These are phyloP conservation scores for Termitomyces sp. DNA, from an alignment of 768 basidiomycete species.

Conservation along the genomic window DNA sequence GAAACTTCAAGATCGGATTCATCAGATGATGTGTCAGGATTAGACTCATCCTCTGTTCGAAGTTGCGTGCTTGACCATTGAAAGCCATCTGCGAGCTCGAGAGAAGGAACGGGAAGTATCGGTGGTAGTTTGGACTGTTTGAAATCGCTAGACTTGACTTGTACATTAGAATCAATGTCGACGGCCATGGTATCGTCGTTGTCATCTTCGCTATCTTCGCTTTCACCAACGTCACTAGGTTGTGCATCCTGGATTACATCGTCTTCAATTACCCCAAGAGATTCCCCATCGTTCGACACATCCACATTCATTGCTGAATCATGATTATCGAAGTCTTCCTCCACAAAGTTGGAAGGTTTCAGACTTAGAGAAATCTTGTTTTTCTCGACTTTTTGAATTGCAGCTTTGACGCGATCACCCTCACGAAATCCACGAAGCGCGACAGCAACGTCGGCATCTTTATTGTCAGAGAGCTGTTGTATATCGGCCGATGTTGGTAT, in stretches of 20 bases:
- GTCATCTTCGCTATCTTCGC: constrained; percentile 17
- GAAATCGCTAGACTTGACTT: constrained; percentile 12
- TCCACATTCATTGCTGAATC: constrained; percentile 26
- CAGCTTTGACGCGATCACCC: constrained; percentile 81
- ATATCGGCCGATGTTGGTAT: background rate
- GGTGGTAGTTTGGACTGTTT: constrained; percentile 4
- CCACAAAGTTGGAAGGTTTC: constrained; percentile 82
- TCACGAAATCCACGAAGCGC: constrained; percentile 81
- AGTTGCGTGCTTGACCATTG: constrained; percentile 54
- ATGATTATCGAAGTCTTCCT: constrained; percentile 48
- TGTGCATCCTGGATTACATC: constrained; percentile 19
- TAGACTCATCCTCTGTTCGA: constrained; percentile 32
- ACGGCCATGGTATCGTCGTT: constrained; percentile 39
- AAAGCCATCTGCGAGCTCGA: constrained; percentile 59
- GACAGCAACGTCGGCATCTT: constrained; percentile 68
- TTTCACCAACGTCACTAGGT: constrained; percentile 13
- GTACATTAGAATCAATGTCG: constrained; percentile 31
- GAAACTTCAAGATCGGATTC: constrained; percentile 43
- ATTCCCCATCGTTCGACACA: constrained; percentile 1
- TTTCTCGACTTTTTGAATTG: constrained; percentile 66
- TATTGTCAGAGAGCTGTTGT: constrained; percentile 79
- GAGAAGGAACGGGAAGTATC: constrained; percentile 24
- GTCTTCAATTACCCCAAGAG: constrained; percentile 12
- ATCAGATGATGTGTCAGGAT: constrained; percentile 36
- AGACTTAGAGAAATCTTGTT: constrained; percentile 81